These are phyloP conservation scores for Fragilaria radians DNA, from an alignment of 108 stramenopile species.

Conservation along the genomic window DNA sequence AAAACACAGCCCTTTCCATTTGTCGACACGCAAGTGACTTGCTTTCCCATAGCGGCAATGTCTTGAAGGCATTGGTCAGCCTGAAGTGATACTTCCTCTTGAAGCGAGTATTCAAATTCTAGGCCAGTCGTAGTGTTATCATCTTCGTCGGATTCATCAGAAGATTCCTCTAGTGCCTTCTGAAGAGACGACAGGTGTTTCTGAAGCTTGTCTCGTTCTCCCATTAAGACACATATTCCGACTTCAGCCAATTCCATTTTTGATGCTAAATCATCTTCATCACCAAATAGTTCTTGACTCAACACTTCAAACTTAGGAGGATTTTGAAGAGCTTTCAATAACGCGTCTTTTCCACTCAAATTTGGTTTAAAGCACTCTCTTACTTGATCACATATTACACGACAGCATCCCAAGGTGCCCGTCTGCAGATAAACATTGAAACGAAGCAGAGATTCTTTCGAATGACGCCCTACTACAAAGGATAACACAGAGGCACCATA, in stretches of 20 bases:
- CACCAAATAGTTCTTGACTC: conserved; percentile 18
- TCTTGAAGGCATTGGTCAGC: conserved; percentile 50
- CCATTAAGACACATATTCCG: conserved; percentile 62
- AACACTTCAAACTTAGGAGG: conserved; percentile 32
- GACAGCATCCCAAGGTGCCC: conserved; percentile 54
- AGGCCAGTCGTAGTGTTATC: conserved; percentile 12
- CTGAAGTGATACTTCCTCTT: conserved; percentile 36
- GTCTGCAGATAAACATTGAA: conserved; percentile 58
- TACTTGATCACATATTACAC: conserved; percentile 37
- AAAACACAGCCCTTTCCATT: conserved; percentile 69
- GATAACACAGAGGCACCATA: neutral
- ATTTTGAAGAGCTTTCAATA: conserved; percentile 26
- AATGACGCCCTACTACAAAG: neutral
- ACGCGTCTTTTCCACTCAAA: conserved; percentile 25
- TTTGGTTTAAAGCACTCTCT: conserved; percentile 47
- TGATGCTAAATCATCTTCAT: conserved; percentile 23
- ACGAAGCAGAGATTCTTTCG: conserved; percentile 28
- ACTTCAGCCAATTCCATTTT: conserved; percentile 63
- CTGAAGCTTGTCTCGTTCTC: conserved; percentile 50
- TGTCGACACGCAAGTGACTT: conserved; percentile 58
- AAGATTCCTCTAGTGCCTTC: conserved; percentile 1
- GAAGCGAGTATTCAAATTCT: conserved; percentile 43
- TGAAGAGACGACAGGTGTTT: conserved; percentile 30
- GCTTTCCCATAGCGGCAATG: conserved; percentile 41
- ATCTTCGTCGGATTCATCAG: conserved; percentile 24